Base-by-base conservation (phyloP, 495 filamentous ascomycete genomes). In the Penicillium herquei region DNA sequence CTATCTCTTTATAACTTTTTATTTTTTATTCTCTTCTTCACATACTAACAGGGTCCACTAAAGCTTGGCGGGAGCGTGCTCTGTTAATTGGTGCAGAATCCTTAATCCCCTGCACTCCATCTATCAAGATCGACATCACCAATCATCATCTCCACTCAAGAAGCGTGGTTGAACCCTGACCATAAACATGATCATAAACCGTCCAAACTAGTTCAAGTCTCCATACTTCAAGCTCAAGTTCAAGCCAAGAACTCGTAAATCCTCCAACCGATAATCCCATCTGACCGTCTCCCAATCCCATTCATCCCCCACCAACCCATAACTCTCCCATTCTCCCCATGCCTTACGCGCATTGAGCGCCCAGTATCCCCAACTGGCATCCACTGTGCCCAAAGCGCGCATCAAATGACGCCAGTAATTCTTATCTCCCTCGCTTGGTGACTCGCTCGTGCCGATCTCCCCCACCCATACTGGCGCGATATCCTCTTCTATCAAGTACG, bases 301-400 rank as follows among this genome's bases (percentile, higher is more conserved):
- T 56, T 79, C 80, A 62, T 84, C 80, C 37, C 76, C 68, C 11
- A 85, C 67, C 39, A 86, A 67, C 6, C 75, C 74, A 64, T 86
- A 85, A 10, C 73, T 70, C 66, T 85, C 82, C 21, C 56, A 71
- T 45, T 69, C 77, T 14, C 77, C 68, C 49, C 73, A 74, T n/a
- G 79, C 77, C 57, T 84, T 82, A 30, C 78, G 74, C 45, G 83
- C 79, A 67, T 86, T 85, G 56, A 86, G 66, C 31, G 82, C 82
- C 84, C 84, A 87, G 66, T 85, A 86, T 18, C 80, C 82, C 68
- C 83, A 84, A 57, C 83, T 81, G 21, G 77, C 80, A 59, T 85
- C 81, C 41, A 81, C 67, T 1, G 62, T 63, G 58, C 75, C 76
- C 32, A 85, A 69, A 55, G 77, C 85, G 7, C 68, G 67, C 49